Conservation (phyloP, 345 rosid species). For the Lepidium aucheri region DNA sequence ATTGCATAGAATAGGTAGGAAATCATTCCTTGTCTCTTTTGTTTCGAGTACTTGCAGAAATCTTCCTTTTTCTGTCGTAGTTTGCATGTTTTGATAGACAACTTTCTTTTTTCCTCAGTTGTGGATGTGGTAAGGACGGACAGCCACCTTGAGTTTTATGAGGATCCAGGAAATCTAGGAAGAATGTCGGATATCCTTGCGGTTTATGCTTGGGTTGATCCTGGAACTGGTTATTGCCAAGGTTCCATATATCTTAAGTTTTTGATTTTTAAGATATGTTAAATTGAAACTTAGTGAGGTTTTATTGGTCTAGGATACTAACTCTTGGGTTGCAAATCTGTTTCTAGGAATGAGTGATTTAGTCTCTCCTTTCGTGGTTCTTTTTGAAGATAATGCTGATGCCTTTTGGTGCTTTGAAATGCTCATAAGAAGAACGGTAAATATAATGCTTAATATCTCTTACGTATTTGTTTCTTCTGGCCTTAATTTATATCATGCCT, state of each 20-base stretch:
- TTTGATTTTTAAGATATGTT: neutral
- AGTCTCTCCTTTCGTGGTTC: slow-evolving; percentile 85
- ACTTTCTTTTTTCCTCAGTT: slow-evolving; percentile 38
- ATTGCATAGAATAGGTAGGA: slow-evolving; percentile 74
- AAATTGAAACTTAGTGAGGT: neutral
- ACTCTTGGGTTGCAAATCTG: slow-evolving; percentile 20
- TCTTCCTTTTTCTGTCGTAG: neutral
- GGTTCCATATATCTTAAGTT: slow-evolving; percentile 33
- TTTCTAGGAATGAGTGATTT: slow-evolving; percentile 88
- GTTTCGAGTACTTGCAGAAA: neutral
- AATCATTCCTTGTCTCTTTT: neutral
- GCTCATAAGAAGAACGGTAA: slow-evolving; percentile 93
- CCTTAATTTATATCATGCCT: neutral
- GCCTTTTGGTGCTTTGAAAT: slow-evolving; percentile 99
- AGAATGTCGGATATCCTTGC: slow-evolving; percentile 96
- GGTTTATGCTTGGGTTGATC: slow-evolving; percentile 96
- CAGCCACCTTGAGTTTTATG: slow-evolving; percentile 86
- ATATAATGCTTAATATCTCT: neutral
- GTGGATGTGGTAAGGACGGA: slow-evolving; percentile 96
- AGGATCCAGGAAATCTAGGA: slow-evolving; percentile 71
- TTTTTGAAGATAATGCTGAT: slow-evolving; percentile 87
- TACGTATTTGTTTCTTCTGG: neutral
- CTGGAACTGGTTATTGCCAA: slow-evolving; percentile 95
- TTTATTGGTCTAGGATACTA: slow-evolving; percentile 4
- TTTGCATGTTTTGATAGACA: neutral